phyloP scores from a whole-genome alignment of 768 basidiomycete species.

The Lactifluus echinatus region DNA sequence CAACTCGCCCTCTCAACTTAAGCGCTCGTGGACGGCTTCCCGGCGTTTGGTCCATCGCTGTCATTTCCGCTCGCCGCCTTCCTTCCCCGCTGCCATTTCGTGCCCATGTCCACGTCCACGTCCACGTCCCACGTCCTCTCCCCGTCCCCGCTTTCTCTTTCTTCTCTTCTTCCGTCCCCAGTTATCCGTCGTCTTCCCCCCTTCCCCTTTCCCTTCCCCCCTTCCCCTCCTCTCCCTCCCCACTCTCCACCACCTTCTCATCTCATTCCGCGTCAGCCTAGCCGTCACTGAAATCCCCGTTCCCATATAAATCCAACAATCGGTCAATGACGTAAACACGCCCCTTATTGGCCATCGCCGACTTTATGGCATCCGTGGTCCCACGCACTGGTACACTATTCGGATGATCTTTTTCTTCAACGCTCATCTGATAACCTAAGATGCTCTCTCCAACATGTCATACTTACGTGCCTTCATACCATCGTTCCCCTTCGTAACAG shows the following conservation, averaged over 20 bases:
- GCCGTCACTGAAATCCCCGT: slow-evolving; percentile 7
- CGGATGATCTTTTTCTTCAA: neutral
- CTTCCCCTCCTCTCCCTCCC: neutral
- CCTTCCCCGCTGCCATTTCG: neutral
- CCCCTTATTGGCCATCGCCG: slow-evolving; percentile 1
- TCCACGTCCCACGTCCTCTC: neutral
- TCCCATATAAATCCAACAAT: slow-evolving; percentile 5
- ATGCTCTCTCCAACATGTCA: neutral
- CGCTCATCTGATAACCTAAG: slow-evolving; percentile 1
- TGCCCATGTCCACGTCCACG: neutral
- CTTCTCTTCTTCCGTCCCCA: neutral
- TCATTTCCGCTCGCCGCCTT: slow-evolving; percentile 14
- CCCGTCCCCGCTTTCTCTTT: slow-evolving; percentile 2
- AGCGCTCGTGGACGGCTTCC: neutral
- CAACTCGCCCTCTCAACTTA: neutral
- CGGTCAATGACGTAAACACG: slow-evolving; percentile 12
- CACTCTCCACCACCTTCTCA: neutral
- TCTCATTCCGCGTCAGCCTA: slow-evolving; percentile 5
- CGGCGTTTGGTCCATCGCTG: neutral
- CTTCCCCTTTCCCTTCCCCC: neutral
- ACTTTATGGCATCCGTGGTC: slow-evolving; percentile 9
- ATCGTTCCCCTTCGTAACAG: neutral
- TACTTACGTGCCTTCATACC: slow-evolving; percentile 8
- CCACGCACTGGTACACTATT: neutral
- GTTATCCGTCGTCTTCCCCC: neutral